Conservation (phyloP, 768 basidiomycete species). For the Leccinellum luteum region DNA sequence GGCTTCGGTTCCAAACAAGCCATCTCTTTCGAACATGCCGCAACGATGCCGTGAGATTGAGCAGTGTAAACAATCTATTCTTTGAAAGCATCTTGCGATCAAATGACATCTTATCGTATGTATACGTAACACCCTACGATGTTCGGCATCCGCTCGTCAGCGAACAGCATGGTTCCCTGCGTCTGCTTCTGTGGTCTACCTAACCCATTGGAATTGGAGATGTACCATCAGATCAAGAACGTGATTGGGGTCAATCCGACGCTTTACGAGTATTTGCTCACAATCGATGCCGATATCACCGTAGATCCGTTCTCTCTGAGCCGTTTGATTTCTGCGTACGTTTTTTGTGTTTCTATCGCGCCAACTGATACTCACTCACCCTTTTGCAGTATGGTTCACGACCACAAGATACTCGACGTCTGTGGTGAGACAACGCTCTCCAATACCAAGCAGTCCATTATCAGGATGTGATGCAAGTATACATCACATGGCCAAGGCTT, state of each 20-base stretch:
- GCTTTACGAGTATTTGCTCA: constrained; percentile 95
- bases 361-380: not conserved
- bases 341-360: not conserved
- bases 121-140: not conserved
- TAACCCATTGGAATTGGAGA: too few relatives aligned
- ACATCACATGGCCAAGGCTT: constrained; percentile 98
- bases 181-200: not conserved
- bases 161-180: not conserved
- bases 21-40: not conserved
- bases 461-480: constrained; percentile 97
- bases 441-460: constrained; percentile 91
- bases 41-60: not conserved
- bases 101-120: not conserved
- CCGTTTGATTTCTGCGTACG: constrained; percentile 87
- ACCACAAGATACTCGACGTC: constrained; percentile 89
- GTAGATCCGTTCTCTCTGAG: too few relatives aligned
- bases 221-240: constrained; percentile 99
- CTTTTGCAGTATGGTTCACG: constrained; percentile 83
- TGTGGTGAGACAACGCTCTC: constrained; percentile 94
- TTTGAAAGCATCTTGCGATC: not conserved
- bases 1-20: not conserved
- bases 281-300: constrained; percentile 92
- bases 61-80: not conserved
- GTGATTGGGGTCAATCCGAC: constrained; percentile 98
- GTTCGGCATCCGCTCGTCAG: not conserved